These are phyloP conservation scores for Lunasporangiospora selenospora DNA, from an alignment of 192 early-diverging fungal genomes.

Conservation along the genomic window DNA sequence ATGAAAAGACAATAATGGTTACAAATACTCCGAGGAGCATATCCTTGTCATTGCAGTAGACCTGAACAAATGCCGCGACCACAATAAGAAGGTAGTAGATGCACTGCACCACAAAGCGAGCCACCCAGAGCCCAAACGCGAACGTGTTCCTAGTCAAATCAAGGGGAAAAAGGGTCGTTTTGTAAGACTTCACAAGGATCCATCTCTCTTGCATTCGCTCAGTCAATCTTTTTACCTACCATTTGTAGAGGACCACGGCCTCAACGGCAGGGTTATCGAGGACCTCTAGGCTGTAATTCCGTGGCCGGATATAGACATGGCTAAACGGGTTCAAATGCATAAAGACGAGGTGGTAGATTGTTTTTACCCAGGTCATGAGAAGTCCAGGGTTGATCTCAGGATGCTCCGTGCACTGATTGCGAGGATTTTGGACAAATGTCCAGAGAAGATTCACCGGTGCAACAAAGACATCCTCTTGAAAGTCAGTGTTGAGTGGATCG, in stretches of 20 bases:
- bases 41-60: neutral
- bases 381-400: too few relatives aligned
- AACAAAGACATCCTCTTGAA: conserved; percentile 11
- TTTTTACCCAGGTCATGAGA: too few relatives aligned
- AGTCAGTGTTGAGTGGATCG: conserved; percentile 9
- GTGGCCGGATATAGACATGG: neutral
- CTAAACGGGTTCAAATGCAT: neutral
- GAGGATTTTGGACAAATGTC: too few relatives aligned
- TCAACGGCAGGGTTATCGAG: conserved; percentile 10
- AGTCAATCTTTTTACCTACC: neutral
- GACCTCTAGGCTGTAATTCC: neutral
- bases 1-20: neutral
- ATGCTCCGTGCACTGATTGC: too few relatives aligned
- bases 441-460: conserved; percentile 24
- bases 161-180: too few relatives aligned
- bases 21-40: neutral
- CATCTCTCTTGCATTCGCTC: too few relatives aligned
- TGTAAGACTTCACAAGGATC: too few relatives aligned
- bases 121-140: neutral
- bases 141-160: conserved; percentile 7
- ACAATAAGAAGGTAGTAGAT: conserved; percentile 1
- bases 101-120: neutral
- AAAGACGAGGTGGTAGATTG: neutral
- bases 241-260: conserved; percentile 13
- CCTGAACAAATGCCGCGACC: neutral